Percentiles rank a stretch among this genome's conserved stretches.
These are phyloP conservation scores for Globisporangium mamillatum DNA, from an alignment of 352 stramenopile species.

Conservation along the genomic window DNA sequence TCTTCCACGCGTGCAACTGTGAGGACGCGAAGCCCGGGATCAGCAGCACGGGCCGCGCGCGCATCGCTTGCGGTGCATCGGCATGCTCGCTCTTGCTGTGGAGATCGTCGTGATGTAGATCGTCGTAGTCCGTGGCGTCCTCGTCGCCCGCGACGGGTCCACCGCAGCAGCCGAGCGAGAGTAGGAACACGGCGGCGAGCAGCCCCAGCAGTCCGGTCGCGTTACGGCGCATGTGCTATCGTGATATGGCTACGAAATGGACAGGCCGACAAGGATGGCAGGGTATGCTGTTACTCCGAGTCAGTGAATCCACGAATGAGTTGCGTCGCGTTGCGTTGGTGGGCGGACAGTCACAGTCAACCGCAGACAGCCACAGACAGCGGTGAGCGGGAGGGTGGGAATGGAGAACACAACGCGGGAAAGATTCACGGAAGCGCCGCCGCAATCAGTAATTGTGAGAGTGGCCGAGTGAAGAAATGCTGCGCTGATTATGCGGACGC, in stretches of 20 bases:
- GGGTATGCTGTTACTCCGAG: neutral
- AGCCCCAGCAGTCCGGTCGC: slow-evolving; percentile 14
- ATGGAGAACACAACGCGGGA: neutral
- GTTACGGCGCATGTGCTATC: slow-evolving; percentile 7
- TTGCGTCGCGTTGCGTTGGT: neutral
- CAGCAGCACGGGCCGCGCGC: slow-evolving; percentile 61
- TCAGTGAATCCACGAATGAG: slow-evolving; percentile 5
- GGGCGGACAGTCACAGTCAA: too few relatives aligned
- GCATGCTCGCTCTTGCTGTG: neutral
- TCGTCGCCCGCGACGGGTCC: slow-evolving; percentile 13
- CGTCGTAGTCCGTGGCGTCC: slow-evolving; percentile 1
- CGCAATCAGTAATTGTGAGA: neutral
- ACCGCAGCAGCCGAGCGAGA: slow-evolving; percentile 17
- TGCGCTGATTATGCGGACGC: neutral
- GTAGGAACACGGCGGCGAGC: slow-evolving; percentile 19
- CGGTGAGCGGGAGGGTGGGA: neutral
- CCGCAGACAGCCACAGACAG: too few relatives aligned
- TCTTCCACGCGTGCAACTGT: slow-evolving; percentile 73
- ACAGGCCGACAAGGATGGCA: neutral
- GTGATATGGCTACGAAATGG: neutral
- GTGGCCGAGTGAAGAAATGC: neutral
- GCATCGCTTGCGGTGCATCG: neutral
- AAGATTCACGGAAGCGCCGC: neutral
- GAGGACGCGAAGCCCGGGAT: slow-evolving; percentile 78
- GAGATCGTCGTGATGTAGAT: neutral